Conservation (phyloP, 768 basidiomycete species). For the Tylopilus plumbeoviolaceoides region DNA sequence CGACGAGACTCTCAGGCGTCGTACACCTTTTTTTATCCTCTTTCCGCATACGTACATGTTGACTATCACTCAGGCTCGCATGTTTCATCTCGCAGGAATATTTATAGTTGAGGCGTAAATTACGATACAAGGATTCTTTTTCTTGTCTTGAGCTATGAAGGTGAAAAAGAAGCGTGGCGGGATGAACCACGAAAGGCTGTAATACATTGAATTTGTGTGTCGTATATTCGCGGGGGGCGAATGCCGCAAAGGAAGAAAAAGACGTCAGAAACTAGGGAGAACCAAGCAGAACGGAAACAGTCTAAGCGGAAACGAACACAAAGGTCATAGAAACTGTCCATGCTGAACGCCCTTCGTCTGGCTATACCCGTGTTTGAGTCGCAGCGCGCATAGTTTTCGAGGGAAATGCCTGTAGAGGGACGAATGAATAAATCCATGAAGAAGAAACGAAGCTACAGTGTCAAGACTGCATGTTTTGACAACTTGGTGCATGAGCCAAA, state of each 20-base stretch:
- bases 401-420: constrained; percentile 28
- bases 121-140: constrained; percentile 26
- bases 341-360: constrained; percentile 6
- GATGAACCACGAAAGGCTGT: constrained; percentile 9
- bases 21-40: background rate
- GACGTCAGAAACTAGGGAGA: constrained; percentile 3
- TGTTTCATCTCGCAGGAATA: constrained; percentile 10
- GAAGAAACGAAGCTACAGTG: constrained; percentile 12
- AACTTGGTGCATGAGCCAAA: background rate
- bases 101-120: constrained; percentile 33
- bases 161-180: background rate
- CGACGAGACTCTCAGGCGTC: no score
- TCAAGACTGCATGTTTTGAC: constrained; percentile 12
- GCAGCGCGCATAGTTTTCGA: constrained; percentile 16
- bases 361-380: constrained; percentile 10
- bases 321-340: background rate
- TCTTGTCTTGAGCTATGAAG: constrained; percentile 14
- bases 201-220: constrained; percentile 11
- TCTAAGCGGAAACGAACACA: constrained; percentile 4
- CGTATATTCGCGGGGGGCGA: background rate
- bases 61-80: background rate
- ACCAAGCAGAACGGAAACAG: constrained; percentile 16
- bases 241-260: constrained; percentile 1
- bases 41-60: background rate
- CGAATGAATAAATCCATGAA: constrained; percentile 32